Evolutionary conservation across 2,329 filamentous ascomycete species (phyloP), one percentile per base, ranked within the genome.

Genomic region (Aspergillus sp.): DNA sequence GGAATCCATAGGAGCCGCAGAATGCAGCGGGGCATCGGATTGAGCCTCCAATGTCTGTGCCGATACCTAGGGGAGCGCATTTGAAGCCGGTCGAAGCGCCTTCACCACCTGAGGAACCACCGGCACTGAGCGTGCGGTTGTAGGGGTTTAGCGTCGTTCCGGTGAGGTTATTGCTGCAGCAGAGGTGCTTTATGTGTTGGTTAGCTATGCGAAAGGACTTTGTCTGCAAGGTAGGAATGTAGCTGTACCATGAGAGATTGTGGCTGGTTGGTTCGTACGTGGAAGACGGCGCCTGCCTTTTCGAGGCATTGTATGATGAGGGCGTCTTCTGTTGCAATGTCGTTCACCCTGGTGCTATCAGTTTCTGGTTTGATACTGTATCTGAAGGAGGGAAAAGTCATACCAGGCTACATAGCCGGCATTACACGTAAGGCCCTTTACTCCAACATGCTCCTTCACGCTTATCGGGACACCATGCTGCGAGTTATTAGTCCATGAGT

Each of bases 391-490:
- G 2, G 21, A 21, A 21, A 23, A 23, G 21, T 5, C 64, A 13
- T 59, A 75, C 74, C 70, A 77, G 28, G 74, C 70, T 3, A 74
- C 72, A 49, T 73, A 78, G 30, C 74, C 75, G 2, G 70, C 73
- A 45, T 76, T 74, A 57, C 71, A 74, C 1, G 70, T 74, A 23
- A 65, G 72, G 1, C 83, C 84, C 58, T 82, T 82, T 28, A 89
- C 77, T 9, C 85, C 81, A 69, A 89, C 85, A 13, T 86, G 85
- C 56, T 89, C 87, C 65, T 89, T 89, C 4, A 87, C 72, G 45
- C 79, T 82, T 55, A 87, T 80, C 0, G 85, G 85, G 5, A 87
- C 71, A 0, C 83, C 85, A 66, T 85, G 85, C 61, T 65, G 52
- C 2, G 15, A 32, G 39, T 36, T 45, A 39, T 48, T 51, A 41